Evolutionary conservation across 2,329 filamentous ascomycete species (phyloP), one percentile per base, ranked within the genome.

Genomic region (Magnaporthales sp.): DNA sequence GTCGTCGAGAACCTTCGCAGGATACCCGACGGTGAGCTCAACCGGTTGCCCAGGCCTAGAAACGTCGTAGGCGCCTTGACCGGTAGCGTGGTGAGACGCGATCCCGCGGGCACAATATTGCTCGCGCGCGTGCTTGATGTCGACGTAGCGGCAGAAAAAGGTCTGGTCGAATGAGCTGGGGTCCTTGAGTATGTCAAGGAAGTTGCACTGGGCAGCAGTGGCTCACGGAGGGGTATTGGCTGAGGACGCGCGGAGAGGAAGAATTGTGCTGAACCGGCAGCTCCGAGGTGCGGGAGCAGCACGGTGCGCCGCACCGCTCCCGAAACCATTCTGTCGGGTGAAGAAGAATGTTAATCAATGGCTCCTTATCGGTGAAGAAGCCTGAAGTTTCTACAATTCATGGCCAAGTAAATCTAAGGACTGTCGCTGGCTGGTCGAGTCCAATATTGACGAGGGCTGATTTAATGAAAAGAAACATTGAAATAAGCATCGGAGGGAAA

Each of bases 281-380:
- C 75, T 71, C 76, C 77, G 74, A 79, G 77, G 73, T 78, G 79
- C 69, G 81, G 81, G 76, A 82, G 77, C 77, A 83, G 77, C 76
- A 73, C 71, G 69, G 77, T 77, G 73, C 79, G 80, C 72, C 81
- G 81, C 73, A 81, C 77, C 68, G 72, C 78, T 75, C 79, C 81
- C 77, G 80, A 78, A 75, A 78, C 79, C 82, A 84, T 84, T 71
- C 72, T 79, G 73, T 69, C 68, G 24, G 38, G 22, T 26, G 46
- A 1, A 32, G 31, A 27, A 24, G 22, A 46, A 19, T 46, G 30
- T 22, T 24, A 58, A 58, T 32, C n/a, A 24, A 27, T 22, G 38
- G 62, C 62, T 51, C 62, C 62, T 64, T 64, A 64, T 32, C 62
- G 38, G 22, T 22, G 62, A 31, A 61, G 64, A 65, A 27, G 54